Evolutionary conservation across 768 basidiomycete genomes (phyloP).

Genomic region (Fibroporia radiculosa): DNA sequence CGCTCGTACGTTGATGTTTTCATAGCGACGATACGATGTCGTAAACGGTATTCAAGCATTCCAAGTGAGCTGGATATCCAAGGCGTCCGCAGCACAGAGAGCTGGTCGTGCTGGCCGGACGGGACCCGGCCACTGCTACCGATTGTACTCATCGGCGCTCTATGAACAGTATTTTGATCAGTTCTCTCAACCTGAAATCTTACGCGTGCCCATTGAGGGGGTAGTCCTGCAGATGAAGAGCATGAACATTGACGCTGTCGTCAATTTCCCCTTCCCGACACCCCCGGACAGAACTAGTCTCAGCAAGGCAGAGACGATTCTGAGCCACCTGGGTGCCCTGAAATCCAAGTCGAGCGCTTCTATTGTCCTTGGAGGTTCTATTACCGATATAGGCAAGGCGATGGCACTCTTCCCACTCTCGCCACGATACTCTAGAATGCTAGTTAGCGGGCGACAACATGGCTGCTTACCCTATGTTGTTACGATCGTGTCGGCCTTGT

Average conservation of each 20-base stretch:
- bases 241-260: constrained; percentile 95
- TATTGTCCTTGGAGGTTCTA: constrained; percentile 42
- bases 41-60: constrained; percentile 84
- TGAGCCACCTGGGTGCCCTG: constrained; percentile 81
- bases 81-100: constrained; percentile 90
- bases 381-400: constrained; percentile 83
- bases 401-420: constrained; percentile 95
- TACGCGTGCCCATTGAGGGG: constrained; percentile 94
- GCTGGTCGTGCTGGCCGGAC: constrained; percentile 96
- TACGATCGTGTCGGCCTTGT: constrained; percentile 81
- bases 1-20: neutral
- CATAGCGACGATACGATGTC: constrained; percentile 76
- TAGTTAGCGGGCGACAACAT: constrained; percentile 79
- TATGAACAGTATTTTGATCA: constrained; percentile 88
- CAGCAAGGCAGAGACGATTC: constrained; percentile 71
- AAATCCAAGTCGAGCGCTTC: constrained; percentile 14
- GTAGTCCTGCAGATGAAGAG: constrained; percentile 98
- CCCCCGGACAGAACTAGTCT: constrained; percentile 77
- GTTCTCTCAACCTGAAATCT: constrained; percentile 86
- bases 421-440: constrained; percentile 93
- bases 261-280: constrained; percentile 98
- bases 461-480: constrained; percentile 90
- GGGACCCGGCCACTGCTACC: constrained; percentile 96
- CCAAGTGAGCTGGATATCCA: constrained; percentile 89
- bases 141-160: constrained; percentile 91